phyloP scores from a whole-genome alignment of 78 protist genomes.

The Dictyostelium intermedium region DNA sequence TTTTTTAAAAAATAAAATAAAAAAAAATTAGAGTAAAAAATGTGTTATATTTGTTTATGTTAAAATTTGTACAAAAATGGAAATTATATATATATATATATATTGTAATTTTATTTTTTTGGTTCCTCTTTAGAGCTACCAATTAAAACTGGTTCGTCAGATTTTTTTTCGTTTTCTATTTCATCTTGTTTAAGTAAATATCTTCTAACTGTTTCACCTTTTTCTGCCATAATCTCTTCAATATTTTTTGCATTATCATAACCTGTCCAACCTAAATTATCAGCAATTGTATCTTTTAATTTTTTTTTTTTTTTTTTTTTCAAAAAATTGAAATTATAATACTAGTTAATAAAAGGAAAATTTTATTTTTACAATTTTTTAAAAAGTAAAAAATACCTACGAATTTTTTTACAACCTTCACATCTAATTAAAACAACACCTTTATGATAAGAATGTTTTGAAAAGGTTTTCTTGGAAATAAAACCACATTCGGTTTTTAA shows the following conservation, averaged over 20 bases:
- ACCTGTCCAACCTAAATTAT: conserved; percentile 69
- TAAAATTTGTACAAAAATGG: background rate
- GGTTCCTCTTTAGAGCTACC: conserved; percentile 1
- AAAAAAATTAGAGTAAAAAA: background rate
- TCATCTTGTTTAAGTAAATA: conserved; percentile 24
- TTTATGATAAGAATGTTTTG: conserved; percentile 74
- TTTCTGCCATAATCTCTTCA: conserved; percentile 61
- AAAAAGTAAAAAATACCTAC: conserved; percentile 20
- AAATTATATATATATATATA: background rate
- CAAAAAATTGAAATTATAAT: background rate
- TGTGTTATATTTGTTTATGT: no score
- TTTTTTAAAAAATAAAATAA: background rate
- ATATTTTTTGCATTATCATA: conserved; percentile 46
- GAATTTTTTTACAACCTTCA: conserved; percentile 67
- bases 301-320: background rate
- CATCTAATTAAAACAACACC: conserved; percentile 66
- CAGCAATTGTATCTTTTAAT: conserved; percentile 47
- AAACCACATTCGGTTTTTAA: conserved; percentile 56
- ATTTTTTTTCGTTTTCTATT: background rate
- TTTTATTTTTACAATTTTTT: no score
- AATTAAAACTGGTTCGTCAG: conserved; percentile 1
- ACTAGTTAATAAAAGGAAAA: background rate
- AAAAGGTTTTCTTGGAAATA: conserved; percentile 59
- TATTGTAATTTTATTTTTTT: background rate
- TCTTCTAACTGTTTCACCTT: conserved; percentile 42